Evolutionary conservation across 2,329 filamentous ascomycete species (phyloP), one percentile per base, ranked within the genome.

Genomic region (Colletotrichum horii): DNA sequence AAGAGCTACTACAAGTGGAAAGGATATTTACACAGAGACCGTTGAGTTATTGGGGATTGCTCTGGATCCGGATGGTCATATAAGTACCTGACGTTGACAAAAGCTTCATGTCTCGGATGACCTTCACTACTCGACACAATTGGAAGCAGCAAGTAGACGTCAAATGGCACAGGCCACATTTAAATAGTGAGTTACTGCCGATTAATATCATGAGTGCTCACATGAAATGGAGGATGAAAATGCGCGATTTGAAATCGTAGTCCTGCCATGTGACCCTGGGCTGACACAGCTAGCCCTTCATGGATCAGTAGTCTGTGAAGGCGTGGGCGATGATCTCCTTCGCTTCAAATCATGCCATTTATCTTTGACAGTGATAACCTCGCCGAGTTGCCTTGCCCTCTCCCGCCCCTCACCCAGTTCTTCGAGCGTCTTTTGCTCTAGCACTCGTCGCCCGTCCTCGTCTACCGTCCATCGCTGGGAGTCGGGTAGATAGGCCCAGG

Each of bases 1-100:
- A 9, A 87, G 87, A 81, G 90, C 90, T 34, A 96, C 94, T 16
- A 94, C 91, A 26, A 95, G 93, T 81, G 87, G 86, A 4, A 90
- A 93, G 77, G 84, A 85, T 16, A 76, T 89, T 26, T 89, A 89
- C 72, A 56, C 82, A 4, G 85, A 88, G 89, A 95, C 89, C 83
- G 91, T 86, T 78, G 93, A 88, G 89, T 90, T 89, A 88, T 87
- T 81, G 26, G 56, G 75, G 28, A 61, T 62, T 30, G 66, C 74
- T 28, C 70, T 75, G 7, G 34, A 75, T 26, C 70, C 34, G 16
- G 64, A 75, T 22, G 70, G 73, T 19, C 58, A 67, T 16, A 34
- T 69, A 30, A 34, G 28, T n/a, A 14, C 34, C 26, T 75, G 26
- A 72, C 8, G 61, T 9, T n/a, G 43, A 14, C 24, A 8, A 32